Evolutionary conservation across 805 yeast genomes (phyloP).

Genomic region (Saturnispora serradocipensis): DNA sequence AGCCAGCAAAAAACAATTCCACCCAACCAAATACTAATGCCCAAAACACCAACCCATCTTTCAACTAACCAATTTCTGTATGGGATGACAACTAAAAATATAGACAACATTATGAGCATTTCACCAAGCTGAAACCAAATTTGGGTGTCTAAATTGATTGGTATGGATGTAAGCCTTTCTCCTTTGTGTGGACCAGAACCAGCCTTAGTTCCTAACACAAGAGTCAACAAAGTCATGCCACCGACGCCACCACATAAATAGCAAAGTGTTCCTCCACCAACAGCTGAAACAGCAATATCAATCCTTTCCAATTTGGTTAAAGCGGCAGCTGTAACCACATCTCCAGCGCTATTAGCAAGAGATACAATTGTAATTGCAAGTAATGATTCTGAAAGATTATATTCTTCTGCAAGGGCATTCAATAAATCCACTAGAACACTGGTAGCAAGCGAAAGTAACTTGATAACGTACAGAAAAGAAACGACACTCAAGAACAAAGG

Average conservation of each 20-base stretch:
- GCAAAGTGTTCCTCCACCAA: conserved; percentile 46
- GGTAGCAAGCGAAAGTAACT: conserved; percentile 24
- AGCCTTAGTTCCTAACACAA: conserved; percentile 4
- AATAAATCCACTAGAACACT: conserved; percentile 24
- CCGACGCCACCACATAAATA: conserved; percentile 44
- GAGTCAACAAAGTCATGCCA: conserved; percentile 31
- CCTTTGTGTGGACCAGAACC: conserved; percentile 2
- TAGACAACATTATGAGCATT: conserved; percentile 23
- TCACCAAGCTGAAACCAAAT: conserved; percentile 32
- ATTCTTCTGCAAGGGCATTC: conserved; percentile 37
- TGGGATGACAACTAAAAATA: conserved; percentile 35
- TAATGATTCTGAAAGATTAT: conserved; percentile 36
- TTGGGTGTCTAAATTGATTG: conserved; percentile 30
- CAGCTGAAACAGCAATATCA: conserved; percentile 40
- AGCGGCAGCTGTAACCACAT: conserved; percentile 41
- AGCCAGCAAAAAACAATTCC: conserved; percentile 14
- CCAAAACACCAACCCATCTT: conserved; percentile 30
- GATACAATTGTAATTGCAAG: conserved; percentile 42
- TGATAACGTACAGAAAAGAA: conserved; percentile 25
- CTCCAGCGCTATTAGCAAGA: conserved; percentile 43
- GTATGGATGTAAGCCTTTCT: conserved; percentile 28
- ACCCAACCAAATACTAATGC: conserved; percentile 25
- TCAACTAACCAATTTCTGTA: conserved; percentile 38
- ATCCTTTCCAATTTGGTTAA: conserved; percentile 30
- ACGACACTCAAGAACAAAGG: conserved; percentile 18